A percentile compares a stretch with the other conserved stretches of the same genome.
phyloP scores from a whole-genome alignment of 169 alveolate species.

The Ichthyophthirius multifiliis region DNA sequence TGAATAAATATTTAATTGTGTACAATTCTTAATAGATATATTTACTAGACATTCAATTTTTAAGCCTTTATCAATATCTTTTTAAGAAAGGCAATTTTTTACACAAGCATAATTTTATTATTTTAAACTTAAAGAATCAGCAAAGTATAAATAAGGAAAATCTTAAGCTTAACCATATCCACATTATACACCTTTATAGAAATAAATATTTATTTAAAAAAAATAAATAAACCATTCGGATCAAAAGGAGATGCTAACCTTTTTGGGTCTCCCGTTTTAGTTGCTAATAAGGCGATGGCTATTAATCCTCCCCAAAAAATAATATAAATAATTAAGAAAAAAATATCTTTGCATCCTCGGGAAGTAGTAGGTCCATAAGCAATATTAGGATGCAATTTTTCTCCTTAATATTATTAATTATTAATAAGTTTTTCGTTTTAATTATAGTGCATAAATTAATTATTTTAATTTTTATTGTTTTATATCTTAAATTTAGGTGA shows the following conservation, averaged over 20 bases:
- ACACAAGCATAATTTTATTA: background rate
- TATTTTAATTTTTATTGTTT: no score
- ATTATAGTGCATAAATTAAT: no score
- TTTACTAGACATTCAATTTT: background rate
- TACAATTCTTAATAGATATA: background rate
- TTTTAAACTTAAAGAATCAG: background rate
- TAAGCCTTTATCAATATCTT: no score
- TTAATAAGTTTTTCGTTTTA: no score
- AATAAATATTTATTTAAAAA: background rate
- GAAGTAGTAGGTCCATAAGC: background rate
- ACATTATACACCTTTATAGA: background rate
- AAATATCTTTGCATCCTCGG: slow-evolving; percentile 3
- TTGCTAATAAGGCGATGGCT: background rate
- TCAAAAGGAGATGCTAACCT: slow-evolving; percentile 14
- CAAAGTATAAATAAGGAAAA: background rate
- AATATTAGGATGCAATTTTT: background rate
- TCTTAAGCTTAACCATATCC: background rate
- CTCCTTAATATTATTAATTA: slow-evolving; percentile 14
- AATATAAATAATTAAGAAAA: background rate
- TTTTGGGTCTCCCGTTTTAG: slow-evolving; percentile 3
- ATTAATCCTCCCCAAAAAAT: background rate
- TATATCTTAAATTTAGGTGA: no score
- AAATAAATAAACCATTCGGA: background rate
- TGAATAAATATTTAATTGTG: background rate
- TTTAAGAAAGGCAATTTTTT: background rate